These are phyloP conservation scores for Daldinia concentrica DNA, from an alignment of 495 filamentous ascomycete genomes.

Conservation along the genomic window DNA sequence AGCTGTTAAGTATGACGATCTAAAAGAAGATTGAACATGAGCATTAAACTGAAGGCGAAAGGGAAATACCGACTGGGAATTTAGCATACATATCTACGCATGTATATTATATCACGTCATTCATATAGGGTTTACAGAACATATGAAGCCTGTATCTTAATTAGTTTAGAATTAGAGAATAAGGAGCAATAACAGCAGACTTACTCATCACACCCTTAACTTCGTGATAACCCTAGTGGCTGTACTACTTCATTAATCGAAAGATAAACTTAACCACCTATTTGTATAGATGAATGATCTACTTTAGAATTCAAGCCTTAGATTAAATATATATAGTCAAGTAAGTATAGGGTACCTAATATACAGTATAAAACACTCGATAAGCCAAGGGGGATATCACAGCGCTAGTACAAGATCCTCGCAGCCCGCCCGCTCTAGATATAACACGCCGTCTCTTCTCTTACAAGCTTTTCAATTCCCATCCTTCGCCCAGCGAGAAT, in stretches of 20 bases:
- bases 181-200: no score
- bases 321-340: no score
- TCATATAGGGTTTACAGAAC: no score
- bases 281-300: no score
- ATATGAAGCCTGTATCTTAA: no score
- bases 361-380: not conserved
- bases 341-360: not conserved
- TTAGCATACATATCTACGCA: not conserved
- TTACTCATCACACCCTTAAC: no score
- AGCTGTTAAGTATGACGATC: not conserved
- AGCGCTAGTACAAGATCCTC: conserved; percentile 1
- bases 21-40: not conserved
- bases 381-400: conserved; percentile 14
- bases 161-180: no score
- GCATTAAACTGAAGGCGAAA: not conserved
- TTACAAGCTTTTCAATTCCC: not conserved
- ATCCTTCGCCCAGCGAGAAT: not conserved
- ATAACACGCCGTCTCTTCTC: not conserved
- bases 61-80: not conserved
- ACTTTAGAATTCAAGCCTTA: no score
- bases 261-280: no score
- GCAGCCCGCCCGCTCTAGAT: not conserved
- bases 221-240: no score
- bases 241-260: no score
- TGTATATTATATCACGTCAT: no score